Evolutionary conservation across 2,329 filamentous ascomycete species (phyloP), one percentile per base, ranked within the genome.

Genomic region (Simplicillium sp.): DNA sequence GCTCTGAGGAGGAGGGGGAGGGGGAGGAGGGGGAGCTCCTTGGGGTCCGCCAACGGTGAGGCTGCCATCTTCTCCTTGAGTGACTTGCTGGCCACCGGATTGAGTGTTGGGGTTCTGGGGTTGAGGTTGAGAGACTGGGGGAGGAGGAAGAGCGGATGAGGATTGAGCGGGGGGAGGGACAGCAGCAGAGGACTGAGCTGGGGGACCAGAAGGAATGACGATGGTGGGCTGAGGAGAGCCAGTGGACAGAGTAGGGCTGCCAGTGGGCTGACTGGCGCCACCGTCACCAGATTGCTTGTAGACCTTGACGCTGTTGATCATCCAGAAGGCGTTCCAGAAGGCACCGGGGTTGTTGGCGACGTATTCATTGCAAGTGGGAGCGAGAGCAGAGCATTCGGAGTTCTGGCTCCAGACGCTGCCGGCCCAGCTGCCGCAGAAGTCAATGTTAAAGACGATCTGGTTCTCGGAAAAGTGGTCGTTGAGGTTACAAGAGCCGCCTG

Each of bases 341-440:
- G 71, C 84, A 8, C 61, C 54, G 0, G 87, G 84, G 59, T 89
- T 84, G 50, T 73, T 66, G 41, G 70, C 68, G 16, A 94, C 88
- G 57, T 78, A 94, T 17, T 77, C 75, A 20, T 80, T 56, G 66
- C 89, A 95, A 1, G 78, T 80, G 32, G 61, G 46, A 0, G 77
- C 84, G 48, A 77, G 67, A 33, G 71, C 62, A 2, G 70, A 62
- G 59, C 84, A 89, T 34, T 73, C 70, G 4, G 61, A 46, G 44
- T 80, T 70, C 28, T 58, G 54, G 37, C 54, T 53, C 82, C 84
- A 94, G 29, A 80, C 77, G 4, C 66, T 57, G 17, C 86, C 86
- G 7, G 88, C 88, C 88, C 88, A 95, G 54, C 83, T 77, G 15
- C 89, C 89, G 60, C 89, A 96, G 59, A 94, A 87, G 6, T 84